A percentile compares a stretch with the other conserved stretches of the same genome.
Evolutionary conservation across 2,329 filamentous ascomycete species (phyloP).

Genomic region (Alternaria infectoria): DNA sequence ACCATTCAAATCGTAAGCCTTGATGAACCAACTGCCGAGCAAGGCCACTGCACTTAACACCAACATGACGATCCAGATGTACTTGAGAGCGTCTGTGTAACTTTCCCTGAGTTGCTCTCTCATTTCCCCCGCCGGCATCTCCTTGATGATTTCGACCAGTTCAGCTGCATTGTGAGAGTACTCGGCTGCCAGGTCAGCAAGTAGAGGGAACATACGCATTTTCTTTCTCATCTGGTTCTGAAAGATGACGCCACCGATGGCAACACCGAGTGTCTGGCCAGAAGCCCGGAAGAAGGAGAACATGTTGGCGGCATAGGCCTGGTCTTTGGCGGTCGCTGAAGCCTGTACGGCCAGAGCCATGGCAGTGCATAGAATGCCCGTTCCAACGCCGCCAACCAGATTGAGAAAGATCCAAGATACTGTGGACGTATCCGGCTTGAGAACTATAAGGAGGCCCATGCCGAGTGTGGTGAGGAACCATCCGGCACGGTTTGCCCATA

Average conservation of each 20-base stretch:
- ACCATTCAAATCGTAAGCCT: slow-evolving; percentile 54
- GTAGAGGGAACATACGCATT: slow-evolving; percentile 56
- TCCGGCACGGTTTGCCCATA: slow-evolving; percentile 66
- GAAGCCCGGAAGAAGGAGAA: slow-evolving; percentile 71
- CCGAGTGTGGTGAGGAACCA: slow-evolving; percentile 67
- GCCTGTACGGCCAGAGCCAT: slow-evolving; percentile 70
- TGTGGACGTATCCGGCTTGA: slow-evolving; percentile 59
- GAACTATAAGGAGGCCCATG: slow-evolving; percentile 60
- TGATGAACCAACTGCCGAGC: slow-evolving; percentile 60
- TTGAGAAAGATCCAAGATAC: slow-evolving; percentile 67
- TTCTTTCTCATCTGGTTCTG: slow-evolving; percentile 67
- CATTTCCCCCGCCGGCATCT: slow-evolving; percentile 57
- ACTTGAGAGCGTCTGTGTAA: slow-evolving; percentile 61
- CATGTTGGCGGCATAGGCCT: slow-evolving; percentile 67
- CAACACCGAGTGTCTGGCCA: slow-evolving; percentile 70
- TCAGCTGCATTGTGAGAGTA: slow-evolving; percentile 65
- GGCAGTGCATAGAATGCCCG: slow-evolving; percentile 70
- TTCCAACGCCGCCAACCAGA: slow-evolving; percentile 65
- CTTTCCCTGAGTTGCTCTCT: slow-evolving; percentile 51
- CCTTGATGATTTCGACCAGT: slow-evolving; percentile 64
- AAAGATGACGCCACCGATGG: slow-evolving; percentile 71
- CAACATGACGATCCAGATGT: slow-evolving; percentile 64
- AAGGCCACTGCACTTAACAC: slow-evolving; percentile 60
- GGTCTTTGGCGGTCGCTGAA: slow-evolving; percentile 61
- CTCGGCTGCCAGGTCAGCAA: slow-evolving; percentile 55